phyloP scores from a whole-genome alignment of 2,329 filamentous ascomycete genomes.

The Pyrenophora tritici-repentis region DNA sequence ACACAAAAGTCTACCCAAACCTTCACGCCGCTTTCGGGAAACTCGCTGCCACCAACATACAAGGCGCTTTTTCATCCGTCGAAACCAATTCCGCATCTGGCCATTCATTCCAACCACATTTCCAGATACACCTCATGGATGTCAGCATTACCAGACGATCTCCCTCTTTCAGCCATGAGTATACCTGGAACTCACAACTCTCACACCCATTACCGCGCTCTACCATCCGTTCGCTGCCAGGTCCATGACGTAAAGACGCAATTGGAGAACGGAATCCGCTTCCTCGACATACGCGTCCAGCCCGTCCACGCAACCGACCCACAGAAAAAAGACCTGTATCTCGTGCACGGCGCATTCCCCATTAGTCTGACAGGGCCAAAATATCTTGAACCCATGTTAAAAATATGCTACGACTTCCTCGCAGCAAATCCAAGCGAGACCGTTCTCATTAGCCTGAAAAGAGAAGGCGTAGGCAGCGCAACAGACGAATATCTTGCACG shows the following conservation, averaged over 20 bases:
- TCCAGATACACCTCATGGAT: conserved; percentile 79
- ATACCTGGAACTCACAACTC: conserved; percentile 97
- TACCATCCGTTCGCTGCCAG: conserved; percentile 94
- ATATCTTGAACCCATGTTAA: conserved; percentile 74
- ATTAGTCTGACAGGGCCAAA: conserved; percentile 81
- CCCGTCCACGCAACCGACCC: conserved; percentile 62
- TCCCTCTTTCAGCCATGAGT: conserved; percentile 77
- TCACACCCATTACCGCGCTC: conserved; percentile 79
- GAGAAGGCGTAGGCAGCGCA: conserved; percentile 81
- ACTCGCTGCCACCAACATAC: conserved; percentile 46
- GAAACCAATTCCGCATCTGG: conserved; percentile 49
- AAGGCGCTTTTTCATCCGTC: conserved; percentile 51
- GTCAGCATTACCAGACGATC: conserved; percentile 71
- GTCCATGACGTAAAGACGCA: conserved; percentile 77
- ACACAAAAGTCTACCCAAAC: conserved; percentile 46
- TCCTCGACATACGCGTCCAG: conserved; percentile 88
- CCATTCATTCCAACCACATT: conserved; percentile 33
- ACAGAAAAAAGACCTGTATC: conserved; percentile 69
- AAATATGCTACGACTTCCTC: conserved; percentile 75
- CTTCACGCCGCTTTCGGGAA: conserved; percentile 47
- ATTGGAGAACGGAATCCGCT: conserved; percentile 87
- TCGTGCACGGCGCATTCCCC: conserved; percentile 91
- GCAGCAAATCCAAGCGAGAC: conserved; percentile 78
- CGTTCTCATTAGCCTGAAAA: conserved; percentile 85
- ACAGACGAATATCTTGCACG: conserved; percentile 78